Base-by-base conservation (phyloP, 495 filamentous ascomycete genomes). In the Penicillium goetzii region DNA sequence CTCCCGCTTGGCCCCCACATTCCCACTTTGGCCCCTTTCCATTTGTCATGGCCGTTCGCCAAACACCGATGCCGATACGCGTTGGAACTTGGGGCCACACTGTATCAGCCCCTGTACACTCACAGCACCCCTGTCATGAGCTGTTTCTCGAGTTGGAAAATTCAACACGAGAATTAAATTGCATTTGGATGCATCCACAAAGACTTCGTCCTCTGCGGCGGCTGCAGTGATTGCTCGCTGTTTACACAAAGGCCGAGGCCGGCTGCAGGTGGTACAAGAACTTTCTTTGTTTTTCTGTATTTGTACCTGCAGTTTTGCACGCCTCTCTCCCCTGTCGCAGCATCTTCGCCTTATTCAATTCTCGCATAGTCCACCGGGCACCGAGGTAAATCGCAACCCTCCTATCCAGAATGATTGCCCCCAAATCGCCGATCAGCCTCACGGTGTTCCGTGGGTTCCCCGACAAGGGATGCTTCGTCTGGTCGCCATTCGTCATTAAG, bases 401-500 rank as follows among this genome's bases (percentile, higher is more conserved):
- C 6, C 25, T 1, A 21, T 7, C 26, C 26, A 51, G 17, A 28
- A 59, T 59, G 57, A n/a, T 30, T 17, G 25, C 30, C 6, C 11
- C 21, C 19, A 51, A 60, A 19, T 32, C 52, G 15, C 3, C 25
- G 6, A 23, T 51, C 10, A 12, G 8, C 17, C 19, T 68, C 32
- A 68, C 62, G 12, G 34, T 89, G 67, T 87, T 80, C 76, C 82
- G 86, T 12, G 84, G 84, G 28, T 86, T 79, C 65, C 70, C 72
- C 36, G 64, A 66, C 14, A 34, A 61, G 4, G 70, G 71, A 4
- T 63, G 53, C 49, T 81, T 88, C 65, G 77, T 80, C 59, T 88
- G 85, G 85, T 89, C 87, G 0, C 86, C 88, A 21, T 90, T 87
- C 66, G 86, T 87, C 54, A 85, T 68, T 38, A 90, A 90, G 70